A percentile compares a stretch with the other conserved stretches of the same genome.
phyloP scores from a whole-genome alignment of 495 filamentous ascomycete species.

The Penicillium verhagenii region DNA sequence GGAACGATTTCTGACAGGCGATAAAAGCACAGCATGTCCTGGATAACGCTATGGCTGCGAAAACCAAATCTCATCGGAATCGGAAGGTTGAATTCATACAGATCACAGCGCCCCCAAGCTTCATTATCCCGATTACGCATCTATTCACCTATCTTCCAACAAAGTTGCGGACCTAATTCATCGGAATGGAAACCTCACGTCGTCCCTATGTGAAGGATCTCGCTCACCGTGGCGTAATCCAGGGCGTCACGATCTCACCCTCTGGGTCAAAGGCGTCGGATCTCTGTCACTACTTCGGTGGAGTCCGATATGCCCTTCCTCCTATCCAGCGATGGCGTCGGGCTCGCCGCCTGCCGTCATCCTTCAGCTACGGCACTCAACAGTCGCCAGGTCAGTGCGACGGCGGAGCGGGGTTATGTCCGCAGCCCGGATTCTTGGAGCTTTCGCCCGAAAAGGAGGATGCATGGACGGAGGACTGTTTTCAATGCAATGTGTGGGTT shows the following conservation, averaged over 20 bases:
- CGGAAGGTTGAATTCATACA: neutral
- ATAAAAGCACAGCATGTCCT: constrained; percentile 9
- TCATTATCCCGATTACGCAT: too few relatives aligned
- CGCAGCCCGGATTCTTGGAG: constrained; percentile 33
- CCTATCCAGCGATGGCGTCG: constrained; percentile 38
- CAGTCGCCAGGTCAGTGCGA: constrained; percentile 29
- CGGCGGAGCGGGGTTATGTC: constrained; percentile 33
- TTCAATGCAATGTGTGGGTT: constrained; percentile 45
- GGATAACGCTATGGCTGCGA: neutral
- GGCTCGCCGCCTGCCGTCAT: constrained; percentile 28
- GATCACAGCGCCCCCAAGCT: too few relatives aligned
- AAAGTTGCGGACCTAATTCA: neutral
- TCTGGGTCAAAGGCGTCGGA: constrained; percentile 7
- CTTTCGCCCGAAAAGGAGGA: constrained; percentile 17
- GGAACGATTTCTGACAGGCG: constrained; percentile 10
- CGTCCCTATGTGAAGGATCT: constrained; percentile 30
- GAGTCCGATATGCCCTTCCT: constrained; percentile 42
- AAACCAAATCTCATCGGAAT: neutral
- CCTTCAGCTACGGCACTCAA: constrained; percentile 38
- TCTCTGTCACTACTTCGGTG: constrained; percentile 44
- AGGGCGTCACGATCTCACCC: constrained; percentile 34
- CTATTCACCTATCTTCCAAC: too few relatives aligned
- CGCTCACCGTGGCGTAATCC: constrained; percentile 34
- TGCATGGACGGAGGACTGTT: constrained; percentile 42
- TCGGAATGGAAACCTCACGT: constrained; percentile 29